Base-by-base conservation (phyloP, 78 protist genomes). In the Anaeramoeba flamelloides region DNA sequence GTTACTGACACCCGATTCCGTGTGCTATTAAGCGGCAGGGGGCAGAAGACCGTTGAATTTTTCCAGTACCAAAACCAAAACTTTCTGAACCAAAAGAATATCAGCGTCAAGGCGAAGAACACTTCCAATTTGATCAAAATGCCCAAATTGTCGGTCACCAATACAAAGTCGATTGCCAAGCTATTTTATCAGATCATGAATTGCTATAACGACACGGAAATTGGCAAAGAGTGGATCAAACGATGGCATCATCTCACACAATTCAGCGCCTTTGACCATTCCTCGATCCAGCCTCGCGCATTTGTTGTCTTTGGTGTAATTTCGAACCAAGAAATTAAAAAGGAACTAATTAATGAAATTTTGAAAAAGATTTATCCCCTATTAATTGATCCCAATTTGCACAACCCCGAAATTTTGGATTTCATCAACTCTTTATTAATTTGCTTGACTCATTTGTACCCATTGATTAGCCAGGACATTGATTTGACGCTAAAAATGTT, bases 221-320 rank as follows among this genome's bases (percentile, higher is more conserved):
- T 40, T 2, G 83, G 78, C 38, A 39, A 41, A 0, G 3, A 39
- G 3, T 85, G 90, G 88, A 82, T 69, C 22, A 12, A 78, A 0
- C 40, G 81, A 38, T 85, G 88, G 88, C 36, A 81, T 22, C 34
- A 77, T 2, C 76, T 85, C 3, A 75, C 85, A 0, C 53, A 75
- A 0, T 38, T 65, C 36, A 31, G 82, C 2, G 87, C 90, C 37
- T 32, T 82, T 12, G 31, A 26, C 32, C 84, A 87, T 36, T 83
- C 88, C 38, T 83, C 85, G 33, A 69, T 87, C 30, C 90, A 85
- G 78, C 83, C 85, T 8, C 87, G 87, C 37, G 76, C 90, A 0
- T 69, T 85, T 4, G 86, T 87, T 2, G 78, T 84, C 2, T 33
- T 87, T 0, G 90, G 90, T 79, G 78, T 78, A 22, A 40, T 82